Evolutionary conservation across 1,284 basidiomycete species (phyloP), one percentile per base, ranked within the genome.

Genomic region (Ustilago crameri): DNA sequence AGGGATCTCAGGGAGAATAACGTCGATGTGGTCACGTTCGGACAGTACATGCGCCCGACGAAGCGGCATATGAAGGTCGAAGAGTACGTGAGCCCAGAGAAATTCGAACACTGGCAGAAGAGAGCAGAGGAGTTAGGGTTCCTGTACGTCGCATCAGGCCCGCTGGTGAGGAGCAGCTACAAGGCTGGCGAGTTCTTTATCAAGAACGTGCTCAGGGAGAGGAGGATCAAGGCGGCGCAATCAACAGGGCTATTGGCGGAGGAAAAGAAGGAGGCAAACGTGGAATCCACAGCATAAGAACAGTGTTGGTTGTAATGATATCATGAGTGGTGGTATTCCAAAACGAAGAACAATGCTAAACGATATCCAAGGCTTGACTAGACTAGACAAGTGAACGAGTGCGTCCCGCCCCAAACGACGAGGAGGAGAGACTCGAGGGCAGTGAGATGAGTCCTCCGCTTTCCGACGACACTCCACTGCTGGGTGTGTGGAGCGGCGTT

Each of bases 31-130:
- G 95, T 99, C 30, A 99, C 96, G 0, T 98, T 99, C 82, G 96
- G 96, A 1, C 96, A 99, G 86, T 99, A 99, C 85, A 98, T 99
- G 96, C 90, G 96, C 44, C 96, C 96, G 1, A 98, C 96, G 2
- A 98, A 98, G 85, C 88, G 91, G 32, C 96, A 98, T 84, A 98
- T 99, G 96, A 98, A 98, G 85, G 96, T 99, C 8, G 90, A 93
- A 74, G 91, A 93, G 22, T 99, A 99, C 80, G 93, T 98, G 17
- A 88, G 92, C 66, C 96, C 96, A 0, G 88, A 89, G 2, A 95
- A 97, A 84, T 99, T 98, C 79, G 91, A 92, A 58, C 86, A 88
- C 61, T 99, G 95, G 95, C 93, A 92, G 84, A 85, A 88, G 75
- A 86, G 91, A 15, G 95, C 96, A 12, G 93, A 98, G 81, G 88